Evolutionary conservation across 495 filamentous ascomycete genomes (phyloP), one percentile per base, ranked within the genome.

Genomic region (Lepidopterella palustris): DNA sequence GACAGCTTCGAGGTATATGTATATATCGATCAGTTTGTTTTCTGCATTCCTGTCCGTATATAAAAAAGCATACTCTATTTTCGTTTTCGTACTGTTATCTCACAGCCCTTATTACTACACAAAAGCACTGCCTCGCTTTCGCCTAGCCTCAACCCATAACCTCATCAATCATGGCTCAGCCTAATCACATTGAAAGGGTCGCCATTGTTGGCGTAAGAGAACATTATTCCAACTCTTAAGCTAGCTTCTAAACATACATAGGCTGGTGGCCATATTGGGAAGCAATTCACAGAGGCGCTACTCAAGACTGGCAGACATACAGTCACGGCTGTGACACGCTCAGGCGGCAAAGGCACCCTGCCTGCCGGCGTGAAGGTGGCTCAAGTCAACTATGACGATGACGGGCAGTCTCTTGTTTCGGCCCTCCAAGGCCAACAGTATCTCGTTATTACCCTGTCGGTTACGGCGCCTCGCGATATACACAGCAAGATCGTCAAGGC

Each of bases 381-480:
- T 29, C 68, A 71, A 29, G 73, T 79, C 18, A 69, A 82, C 63
- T 82, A 82, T 65, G 62, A 68, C 47, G 65, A 75, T 20, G 13
- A 11, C 51, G 67, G 65, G 3, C 60, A 66, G 10, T 70, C 75
- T 35, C 64, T 84, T 25, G 73, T 79, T 5, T 53, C 57, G 10
- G 78, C 76, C 21, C 69, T 81, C 20, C 65, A 71, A 42, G 77
- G 75, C 51, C 81, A 84, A 65, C 75, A 84, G 50, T 77, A 74
- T 32, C 73, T 88, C n/a, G 72, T 88, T 64, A 85, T 87, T 66
- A 84, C 81, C 4, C 64, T 87, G 58, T 49, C 55, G n/a, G 69
- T 72, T 5, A 58, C 20, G 0, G 76, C 76, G 0, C 71, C 78
- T 0, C 63, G 60, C 4, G 74, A 76, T 1, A 73, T 69, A 0